Evolutionary conservation across 2,329 filamentous ascomycete species (phyloP), one percentile per base, ranked within the genome.

Genomic region (Cladobotryum protrusum): DNA sequence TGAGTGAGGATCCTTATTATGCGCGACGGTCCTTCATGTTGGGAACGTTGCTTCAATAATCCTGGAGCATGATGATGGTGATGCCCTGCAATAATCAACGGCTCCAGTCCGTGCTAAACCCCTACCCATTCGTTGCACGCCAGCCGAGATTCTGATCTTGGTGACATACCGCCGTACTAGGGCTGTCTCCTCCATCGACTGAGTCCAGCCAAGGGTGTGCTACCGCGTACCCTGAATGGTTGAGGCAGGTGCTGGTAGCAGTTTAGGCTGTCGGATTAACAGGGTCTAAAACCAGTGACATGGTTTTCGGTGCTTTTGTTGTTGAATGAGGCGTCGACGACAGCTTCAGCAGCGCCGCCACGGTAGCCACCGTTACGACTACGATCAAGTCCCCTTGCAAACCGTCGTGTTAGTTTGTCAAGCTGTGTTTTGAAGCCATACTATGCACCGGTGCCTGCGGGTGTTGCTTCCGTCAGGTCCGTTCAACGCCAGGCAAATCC

Each of bases 111-210:
- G 24, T 29, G 24, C 42, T 44, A n/a, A 44, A 33, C 5, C 42
- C 42, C 35, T 29, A 29, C 45, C 45, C 45, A 47, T 29, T 29
- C 45, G 20, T 33, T 17, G 11, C 24, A 29, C 24, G 9, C 8
- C 32, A 37, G 40, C 32, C 19, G 18, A 42, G 32, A 33, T 34
- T 24, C 40, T 33, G 50, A 49, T 52, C 50, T 49, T 43, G 35
- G 46, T 41, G 50, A 42, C 35, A 51, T 48, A 35, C 43, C 41
- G 49, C 45, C 49, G 48, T 36, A 39, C 39, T 19, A 37, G 19
- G 33, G 32, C 19, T 33, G 13, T 50, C 39, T 45, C 47, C 49
- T 44, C 44, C 49, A 51, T 44, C 47, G 49, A 45, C 49, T 51
- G 45, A 47, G 45, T 29, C 24, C 45, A 40, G 32, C 24, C 49